A percentile compares a stretch with the other conserved stretches of the same genome.
Conservation (phyloP, 2,329 filamentous ascomycete genomes). For the Cadophora luteo-olivacea region DNA sequence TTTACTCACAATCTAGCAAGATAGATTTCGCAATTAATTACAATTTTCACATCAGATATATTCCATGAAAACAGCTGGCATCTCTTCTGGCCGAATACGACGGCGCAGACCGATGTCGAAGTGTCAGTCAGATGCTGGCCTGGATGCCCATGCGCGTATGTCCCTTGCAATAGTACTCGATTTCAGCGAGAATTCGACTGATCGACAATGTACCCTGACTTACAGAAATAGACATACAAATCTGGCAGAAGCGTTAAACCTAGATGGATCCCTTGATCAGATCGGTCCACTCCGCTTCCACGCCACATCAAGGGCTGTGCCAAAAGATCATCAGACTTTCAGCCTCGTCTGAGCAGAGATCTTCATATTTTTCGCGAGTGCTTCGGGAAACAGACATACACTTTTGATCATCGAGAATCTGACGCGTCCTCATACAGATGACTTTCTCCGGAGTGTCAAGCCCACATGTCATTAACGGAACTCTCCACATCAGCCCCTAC, state of each 20-base stretch:
- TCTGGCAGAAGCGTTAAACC: not conserved
- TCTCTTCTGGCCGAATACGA: not conserved
- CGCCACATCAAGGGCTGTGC: constrained; percentile 24
- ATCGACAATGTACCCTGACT: constrained; percentile 2
- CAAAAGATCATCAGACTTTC: constrained; percentile 22
- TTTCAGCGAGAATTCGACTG: constrained; percentile 10
- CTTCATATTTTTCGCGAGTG: not conserved
- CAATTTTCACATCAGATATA: not conserved
- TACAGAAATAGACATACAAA: not conserved
- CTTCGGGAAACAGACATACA: not conserved
- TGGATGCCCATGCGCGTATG: not conserved
- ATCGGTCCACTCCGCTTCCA: constrained; percentile 7
- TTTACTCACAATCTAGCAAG: no score
- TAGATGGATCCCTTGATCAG: not conserved
- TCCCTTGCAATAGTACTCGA: not conserved
- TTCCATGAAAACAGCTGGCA: not conserved
- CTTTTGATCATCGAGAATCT: not conserved
- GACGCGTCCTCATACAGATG: not conserved
- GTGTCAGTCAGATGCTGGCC: not conserved
- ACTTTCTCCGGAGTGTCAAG: not conserved
- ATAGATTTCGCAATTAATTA: no score
- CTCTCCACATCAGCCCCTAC: not conserved
- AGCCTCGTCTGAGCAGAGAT: constrained; percentile 25
- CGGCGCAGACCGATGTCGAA: not conserved
- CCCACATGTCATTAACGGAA: not conserved